Conservation (phyloP, 1,284 basidiomycete species). For the Afroboletus lepidellus region DNA sequence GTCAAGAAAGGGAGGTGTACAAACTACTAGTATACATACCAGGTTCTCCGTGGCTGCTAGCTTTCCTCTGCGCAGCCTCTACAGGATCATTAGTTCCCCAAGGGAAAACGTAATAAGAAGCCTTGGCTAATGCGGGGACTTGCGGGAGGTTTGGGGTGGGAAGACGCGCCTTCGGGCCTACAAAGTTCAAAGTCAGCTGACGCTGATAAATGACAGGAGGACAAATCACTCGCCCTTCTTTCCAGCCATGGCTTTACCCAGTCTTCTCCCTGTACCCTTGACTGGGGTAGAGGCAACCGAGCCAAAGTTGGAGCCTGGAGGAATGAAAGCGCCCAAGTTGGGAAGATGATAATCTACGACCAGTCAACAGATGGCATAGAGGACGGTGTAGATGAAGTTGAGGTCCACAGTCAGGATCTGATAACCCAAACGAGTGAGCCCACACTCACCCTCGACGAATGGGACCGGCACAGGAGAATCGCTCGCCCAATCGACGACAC, state of each 20-base stretch:
- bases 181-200: neutral
- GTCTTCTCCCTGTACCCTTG: conserved; percentile 11
- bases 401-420: conserved; percentile 16
- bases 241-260: conserved; percentile 14
- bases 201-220: neutral
- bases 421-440: neutral
- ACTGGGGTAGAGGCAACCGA: conserved; percentile 11
- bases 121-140: conserved; percentile 33
- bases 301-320: conserved; percentile 19
- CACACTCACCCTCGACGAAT: conserved; percentile 18
- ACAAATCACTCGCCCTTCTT: conserved; percentile 13
- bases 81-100: conserved; percentile 78
- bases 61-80: conserved; percentile 56
- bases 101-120: conserved; percentile 66
- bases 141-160: conserved; percentile 31
- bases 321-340: conserved; percentile 27
- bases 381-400: neutral
- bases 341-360: conserved; percentile 24
- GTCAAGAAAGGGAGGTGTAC: neutral
- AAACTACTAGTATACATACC: conserved; percentile 9
- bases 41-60: conserved; percentile 5
- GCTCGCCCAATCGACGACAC: conserved; percentile 82
- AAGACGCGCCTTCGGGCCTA: conserved; percentile 10
- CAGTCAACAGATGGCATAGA: neutral
- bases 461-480: conserved; percentile 52